Conservation (phyloP, 1,284 basidiomycete genomes). For the Ganoderma leucocontextum region DNA sequence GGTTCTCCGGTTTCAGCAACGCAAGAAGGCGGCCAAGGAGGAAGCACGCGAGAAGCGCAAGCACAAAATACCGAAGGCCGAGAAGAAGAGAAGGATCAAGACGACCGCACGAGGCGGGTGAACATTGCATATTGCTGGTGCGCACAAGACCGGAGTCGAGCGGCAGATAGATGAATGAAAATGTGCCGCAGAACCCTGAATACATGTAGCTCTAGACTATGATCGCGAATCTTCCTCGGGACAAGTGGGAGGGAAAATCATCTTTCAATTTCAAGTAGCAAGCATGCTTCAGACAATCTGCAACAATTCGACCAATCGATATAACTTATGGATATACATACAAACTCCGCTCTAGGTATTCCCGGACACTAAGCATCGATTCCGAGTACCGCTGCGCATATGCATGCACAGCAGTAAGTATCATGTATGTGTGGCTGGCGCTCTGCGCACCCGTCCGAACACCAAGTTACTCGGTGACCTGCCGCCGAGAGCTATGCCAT, state of each 20-base stretch:
- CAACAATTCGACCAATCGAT: slow-evolving; percentile 10
- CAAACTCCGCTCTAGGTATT: slow-evolving; percentile 10
- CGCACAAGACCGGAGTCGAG: neutral
- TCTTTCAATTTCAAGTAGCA: no score
- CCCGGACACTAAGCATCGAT: neutral
- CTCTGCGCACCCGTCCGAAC: slow-evolving; percentile 16
- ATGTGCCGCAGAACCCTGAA: neutral
- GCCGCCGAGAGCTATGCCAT: slow-evolving; percentile 4
- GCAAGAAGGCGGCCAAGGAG: slow-evolving; percentile 89
- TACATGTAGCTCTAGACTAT: slow-evolving; percentile 5
- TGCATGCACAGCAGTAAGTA: slow-evolving; percentile 12
- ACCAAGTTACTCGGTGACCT: slow-evolving; percentile 16
- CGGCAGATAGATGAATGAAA: neutral
- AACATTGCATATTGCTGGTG: neutral
- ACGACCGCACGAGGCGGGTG: slow-evolving; percentile 46
- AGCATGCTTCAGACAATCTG: neutral
- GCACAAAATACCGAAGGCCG: slow-evolving; percentile 92
- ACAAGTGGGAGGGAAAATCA: neutral
- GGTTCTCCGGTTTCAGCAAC: slow-evolving; percentile 62
- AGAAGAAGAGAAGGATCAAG: slow-evolving; percentile 89
- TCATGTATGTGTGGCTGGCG: slow-evolving; percentile 7
- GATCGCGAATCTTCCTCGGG: neutral
- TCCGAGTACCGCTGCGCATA: slow-evolving; percentile 7
- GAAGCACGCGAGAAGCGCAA: slow-evolving; percentile 89
- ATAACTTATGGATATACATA: slow-evolving; percentile 24